Evolutionary conservation across 2,329 filamentous ascomycete genomes (phyloP), one percentile per base, ranked within the genome.

Genomic region (Aspergillus pseudoglaucus): DNA sequence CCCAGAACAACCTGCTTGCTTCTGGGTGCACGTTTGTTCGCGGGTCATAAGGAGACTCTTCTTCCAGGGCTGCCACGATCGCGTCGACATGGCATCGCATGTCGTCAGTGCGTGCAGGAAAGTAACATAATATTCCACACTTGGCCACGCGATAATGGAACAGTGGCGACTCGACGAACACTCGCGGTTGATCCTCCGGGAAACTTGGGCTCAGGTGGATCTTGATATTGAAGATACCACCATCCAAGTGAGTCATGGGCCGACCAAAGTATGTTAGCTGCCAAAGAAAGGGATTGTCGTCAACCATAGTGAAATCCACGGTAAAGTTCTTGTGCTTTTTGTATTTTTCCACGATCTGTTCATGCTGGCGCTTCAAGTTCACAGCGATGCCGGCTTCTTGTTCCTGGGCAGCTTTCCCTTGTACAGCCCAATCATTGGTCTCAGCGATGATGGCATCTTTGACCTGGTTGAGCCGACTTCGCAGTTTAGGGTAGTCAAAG

Each of bases 201-300:
- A 96, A 97, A 5, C 82, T 80, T 5, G 88, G 84, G 59, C 89
- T 95, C 59, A 97, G 84, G 59, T 76, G 77, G 47, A 97, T 76
- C 59, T 78, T 85, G 65, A 96, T 85, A 51, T 81, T 82, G 72
- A 97, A 91, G 51, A 97, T 79, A 2, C 91, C 90, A 14, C 90
- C 91, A 58, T 97, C 91, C 2, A 97, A 80, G 57, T 95, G 90
- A 5, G 90, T 95, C 85, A 93, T 94, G 0, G 90, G 88, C 47
- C 85, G 81, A 22, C 93, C 93, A 63, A 96, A 94, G 64, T 95
- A 90, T 1, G 88, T 93, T 50, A 97, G 66, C 17, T 79, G 69
- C 93, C 93, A 97, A 17, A 91, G 77, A 61, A 96, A 96, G 0
- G 91, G 90, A 59, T 96, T 97, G 35, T 77, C 80, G 54, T 93